Conservation (phyloP, 2,329 filamentous ascomycete species). For the Lojkania enalia region DNA sequence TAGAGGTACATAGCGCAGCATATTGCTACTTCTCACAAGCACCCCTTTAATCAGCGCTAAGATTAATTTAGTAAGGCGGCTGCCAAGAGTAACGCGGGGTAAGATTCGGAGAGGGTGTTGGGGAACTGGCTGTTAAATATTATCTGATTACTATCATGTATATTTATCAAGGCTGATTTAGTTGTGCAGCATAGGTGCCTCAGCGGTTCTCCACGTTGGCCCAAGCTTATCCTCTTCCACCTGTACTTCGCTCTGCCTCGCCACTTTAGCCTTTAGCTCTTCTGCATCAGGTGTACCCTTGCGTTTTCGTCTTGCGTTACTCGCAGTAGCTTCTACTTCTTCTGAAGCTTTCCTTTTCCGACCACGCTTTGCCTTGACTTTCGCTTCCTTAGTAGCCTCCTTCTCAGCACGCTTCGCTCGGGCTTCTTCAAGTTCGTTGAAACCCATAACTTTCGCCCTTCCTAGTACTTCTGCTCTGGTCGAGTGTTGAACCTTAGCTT, state of each 20-base stretch:
- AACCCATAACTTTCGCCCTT: background rate
- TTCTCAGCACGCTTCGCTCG: slow-evolving; percentile 1
- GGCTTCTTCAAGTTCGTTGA: background rate
- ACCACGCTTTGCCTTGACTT: background rate
- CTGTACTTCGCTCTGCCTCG: background rate
- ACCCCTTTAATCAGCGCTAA: background rate
- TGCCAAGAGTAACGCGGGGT: background rate
- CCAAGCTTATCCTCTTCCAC: background rate
- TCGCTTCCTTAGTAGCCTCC: background rate
- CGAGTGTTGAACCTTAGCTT: slow-evolving; percentile 22
- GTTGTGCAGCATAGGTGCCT: background rate
- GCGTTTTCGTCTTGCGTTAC: slow-evolving; percentile 4
- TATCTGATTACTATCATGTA: too few species aligned
- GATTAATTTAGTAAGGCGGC: background rate
- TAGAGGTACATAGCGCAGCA: background rate
- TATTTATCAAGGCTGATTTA: too few species aligned
- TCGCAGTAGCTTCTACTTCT: too few species aligned
- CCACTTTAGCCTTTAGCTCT: background rate
- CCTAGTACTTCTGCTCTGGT: slow-evolving; percentile 3
- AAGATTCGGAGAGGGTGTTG: too few species aligned
- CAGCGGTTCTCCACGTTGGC: background rate
- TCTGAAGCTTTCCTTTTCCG: too few species aligned
- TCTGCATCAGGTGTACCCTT: slow-evolving; percentile 6
- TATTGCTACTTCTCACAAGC: background rate
- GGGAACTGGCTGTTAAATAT: too few species aligned